Base-by-base conservation (phyloP, 768 basidiomycete species). In the Symmetrospora coprosmae region DNA sequence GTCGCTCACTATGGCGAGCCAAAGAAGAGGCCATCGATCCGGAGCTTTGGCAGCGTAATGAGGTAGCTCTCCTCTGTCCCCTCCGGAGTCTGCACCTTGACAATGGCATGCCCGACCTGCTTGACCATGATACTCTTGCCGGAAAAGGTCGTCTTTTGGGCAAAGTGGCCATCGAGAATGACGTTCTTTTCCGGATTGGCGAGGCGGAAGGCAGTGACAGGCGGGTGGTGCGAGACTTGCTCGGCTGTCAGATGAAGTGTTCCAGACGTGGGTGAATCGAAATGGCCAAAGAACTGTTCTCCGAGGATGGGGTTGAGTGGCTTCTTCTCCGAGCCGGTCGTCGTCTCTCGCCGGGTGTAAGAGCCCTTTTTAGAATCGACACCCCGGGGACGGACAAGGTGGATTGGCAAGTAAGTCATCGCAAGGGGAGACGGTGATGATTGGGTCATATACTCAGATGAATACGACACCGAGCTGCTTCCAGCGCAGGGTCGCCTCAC, bases 311-410 rank as follows among this genome's bases (percentile, higher is more conserved):
- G 92, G 70, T 99, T 99, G 56, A 99, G 78, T 16, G 92, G 92
- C 88, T 97, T 97, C 78, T 97, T 97, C 79, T 97, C 91, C 1
- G 86, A 88, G 14, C 92, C 92, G 81, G 89, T 84, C 64, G 83
- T 83, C 75, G 94, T 90, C 68, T 96, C 96, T 48, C 91, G 78
- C 17, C 87, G 87, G 39, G 86, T 96, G 72, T 90, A 90, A 25
- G 49, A 48, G 21, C 50, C 59, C 50, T 41, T 37, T 60, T 14
- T 11, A 39, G 14, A 19, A 46, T 11, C 7, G 19, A 13, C n/a
- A 39, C 25, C 38, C 19, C 13, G 30, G n/a, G 28, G n/a, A n/a
- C n/a, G n/a, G n/a, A n/a, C n/a, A n/a, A n/a, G n/a, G n/a, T n/a
- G n/a, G n/a, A n/a, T n/a, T n/a, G n/a, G n/a, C n/a, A n/a, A n/a